A percentile compares a stretch with the other conserved stretches of the same genome.
These are phyloP conservation scores for Dunaliella sp. DNA, from an alignment of 139 green algal genomes.

Conservation along the genomic window DNA sequence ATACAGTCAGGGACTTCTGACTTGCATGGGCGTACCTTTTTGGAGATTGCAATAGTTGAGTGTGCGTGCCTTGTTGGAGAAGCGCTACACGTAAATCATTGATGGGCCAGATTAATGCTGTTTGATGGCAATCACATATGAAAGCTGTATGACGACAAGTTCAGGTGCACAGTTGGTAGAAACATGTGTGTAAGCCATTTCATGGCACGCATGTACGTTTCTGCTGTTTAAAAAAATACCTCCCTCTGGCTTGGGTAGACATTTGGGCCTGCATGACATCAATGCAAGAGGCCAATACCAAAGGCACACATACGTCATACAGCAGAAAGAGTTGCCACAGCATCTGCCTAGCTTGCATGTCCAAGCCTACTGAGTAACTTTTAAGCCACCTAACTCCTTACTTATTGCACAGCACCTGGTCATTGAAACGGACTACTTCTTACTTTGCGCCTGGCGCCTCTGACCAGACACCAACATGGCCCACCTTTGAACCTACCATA, in stretches of 20 bases:
- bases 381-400: neutral
- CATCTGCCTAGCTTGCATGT: neutral
- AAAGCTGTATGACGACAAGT: too few relatives aligned
- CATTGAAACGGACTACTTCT: too few relatives aligned
- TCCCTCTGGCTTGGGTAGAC: too few relatives aligned
- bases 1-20: neutral
- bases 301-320: too few relatives aligned
- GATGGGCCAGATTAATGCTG: neutral
- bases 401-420: neutral
- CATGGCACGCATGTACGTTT: too few relatives aligned
- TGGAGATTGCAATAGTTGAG: neutral
- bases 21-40: neutral
- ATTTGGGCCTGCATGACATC: too few relatives aligned
- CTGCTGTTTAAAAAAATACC: too few relatives aligned
- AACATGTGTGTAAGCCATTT: too few relatives aligned
- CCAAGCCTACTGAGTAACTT: too few relatives aligned
- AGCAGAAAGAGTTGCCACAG: neutral
- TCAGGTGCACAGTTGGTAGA: too few relatives aligned
- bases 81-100: neutral
- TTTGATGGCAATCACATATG: too few relatives aligned
- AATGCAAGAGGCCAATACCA: too few relatives aligned
- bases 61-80: neutral
- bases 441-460: neutral
- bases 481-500: neutral
- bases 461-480: neutral